Base-by-base conservation (phyloP, 345 rosid species). In the Bretschneidera sinensis region DNA sequence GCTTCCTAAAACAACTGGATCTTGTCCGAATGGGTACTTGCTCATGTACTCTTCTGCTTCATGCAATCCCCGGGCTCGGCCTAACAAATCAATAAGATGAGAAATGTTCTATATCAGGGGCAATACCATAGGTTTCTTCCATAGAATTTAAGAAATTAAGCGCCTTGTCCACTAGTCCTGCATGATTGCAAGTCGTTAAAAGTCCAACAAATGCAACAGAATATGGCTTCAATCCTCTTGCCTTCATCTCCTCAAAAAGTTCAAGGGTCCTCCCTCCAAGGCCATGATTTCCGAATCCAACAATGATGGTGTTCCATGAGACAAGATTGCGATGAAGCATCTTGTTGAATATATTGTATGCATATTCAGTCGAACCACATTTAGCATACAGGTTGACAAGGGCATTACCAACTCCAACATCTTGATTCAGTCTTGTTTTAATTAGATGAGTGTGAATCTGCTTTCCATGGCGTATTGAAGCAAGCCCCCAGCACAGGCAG, bases 361-460 rank as follows among this genome's bases (percentile, higher is more conserved):
- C 79, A 65, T 64, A 62, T 24, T 20, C 64, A 17, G 83, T 74
- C 23, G 67, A 83, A 61, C 89, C 89, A 48, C 92, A 86, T 79
- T 86, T 79, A 35, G 85, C 82, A 60, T 86, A 81, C 89, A 86
- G 76, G 76, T 83, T 83, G 21, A 80, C 71, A 52, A 81, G 89
- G 49, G 81, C 82, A 24, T 83, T 86, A 63, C 59, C 65, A 18
- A 71, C 81, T 49, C 79, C 89, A 14, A 76, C 65, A 57, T 83
- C 85, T 70, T 65, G 71, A 22, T 58, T 56, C 62, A 57, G 53
- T 57, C 66, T 63, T 45, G 74, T 66, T 61, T 74, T 79, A 45
- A 81, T 71, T 31, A 85, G 58, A 55, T 66, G 71, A 43, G 77
- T 69, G 64, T 85, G 92, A 67, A 83, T 71, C 71, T 86, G 78